Evolutionary conservation across 1,284 basidiomycete species (phyloP).

Genomic region (Chalciporus sp.): DNA sequence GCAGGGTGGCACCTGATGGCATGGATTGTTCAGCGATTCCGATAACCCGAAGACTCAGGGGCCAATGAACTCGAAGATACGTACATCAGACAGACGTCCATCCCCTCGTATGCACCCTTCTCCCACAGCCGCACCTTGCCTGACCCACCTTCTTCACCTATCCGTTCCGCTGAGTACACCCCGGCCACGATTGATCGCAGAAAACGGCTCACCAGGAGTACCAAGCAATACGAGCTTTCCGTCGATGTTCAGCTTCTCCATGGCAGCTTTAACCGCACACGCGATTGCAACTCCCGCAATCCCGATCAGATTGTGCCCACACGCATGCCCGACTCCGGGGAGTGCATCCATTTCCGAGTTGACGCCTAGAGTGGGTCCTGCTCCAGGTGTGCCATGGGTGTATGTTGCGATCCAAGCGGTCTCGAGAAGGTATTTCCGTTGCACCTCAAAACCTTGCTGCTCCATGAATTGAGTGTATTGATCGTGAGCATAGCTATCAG

Average conservation of each 20-base stretch:
- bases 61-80: constrained; percentile 19
- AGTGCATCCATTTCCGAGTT: constrained; percentile 77
- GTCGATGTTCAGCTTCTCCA: constrained; percentile 57
- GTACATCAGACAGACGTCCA: constrained; percentile 70
- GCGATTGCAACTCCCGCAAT: constrained; percentile 71
- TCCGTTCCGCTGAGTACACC: neutral
- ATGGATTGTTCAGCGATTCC: neutral
- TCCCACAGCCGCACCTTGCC: constrained; percentile 70
- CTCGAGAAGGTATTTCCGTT: constrained; percentile 54
- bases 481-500: constrained; percentile 53
- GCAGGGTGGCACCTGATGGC: constrained; percentile 60
- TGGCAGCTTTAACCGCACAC: constrained; percentile 57
- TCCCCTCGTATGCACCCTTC: constrained; percentile 63
- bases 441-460: constrained; percentile 60
- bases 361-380: constrained; percentile 61
- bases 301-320: constrained; percentile 80
- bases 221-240: constrained; percentile 73
- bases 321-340: constrained; percentile 70
- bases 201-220: constrained; percentile 57
- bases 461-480: constrained; percentile 57
- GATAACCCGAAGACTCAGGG: neutral
- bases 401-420: constrained; percentile 77
- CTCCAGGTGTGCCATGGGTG: constrained; percentile 41
- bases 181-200: neutral
- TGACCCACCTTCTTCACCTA: constrained; percentile 72